Evolutionary conservation across 768 basidiomycete species (phyloP).

Genomic region (Russula virescens): DNA sequence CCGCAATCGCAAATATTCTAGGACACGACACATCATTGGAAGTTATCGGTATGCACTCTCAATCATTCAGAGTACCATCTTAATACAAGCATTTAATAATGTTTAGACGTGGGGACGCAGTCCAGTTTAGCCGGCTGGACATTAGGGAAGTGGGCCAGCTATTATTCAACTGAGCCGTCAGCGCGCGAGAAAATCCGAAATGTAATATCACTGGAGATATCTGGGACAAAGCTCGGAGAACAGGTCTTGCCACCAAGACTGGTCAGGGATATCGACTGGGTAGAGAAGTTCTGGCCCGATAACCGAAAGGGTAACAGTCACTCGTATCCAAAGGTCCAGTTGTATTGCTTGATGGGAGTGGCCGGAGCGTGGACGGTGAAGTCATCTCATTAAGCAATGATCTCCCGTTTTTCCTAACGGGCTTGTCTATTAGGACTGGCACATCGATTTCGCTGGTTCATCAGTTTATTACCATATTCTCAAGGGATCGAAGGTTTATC

Average conservation of each 20-base stretch:
- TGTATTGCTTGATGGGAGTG: conserved; percentile 97
- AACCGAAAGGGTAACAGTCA: conserved; percentile 64
- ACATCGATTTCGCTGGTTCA: conserved; percentile 95
- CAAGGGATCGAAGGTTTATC: conserved; percentile 68
- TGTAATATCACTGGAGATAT: conserved; percentile 93
- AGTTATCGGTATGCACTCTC: conserved; percentile 68
- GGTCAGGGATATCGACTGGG: conserved; percentile 92
- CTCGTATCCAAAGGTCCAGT: conserved; percentile 85
- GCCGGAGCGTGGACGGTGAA: conserved; percentile 89
- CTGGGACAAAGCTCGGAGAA: conserved; percentile 75
- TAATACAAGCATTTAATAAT: conserved; percentile 9
- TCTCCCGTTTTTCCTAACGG: conserved; percentile 6
- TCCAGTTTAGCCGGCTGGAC: conserved; percentile 85
- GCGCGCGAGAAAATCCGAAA: conserved; percentile 85
- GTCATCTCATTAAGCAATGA: conserved; percentile 16
- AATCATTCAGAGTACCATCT: neutral
- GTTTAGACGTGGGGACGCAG: conserved; percentile 80
- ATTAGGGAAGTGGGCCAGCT: conserved; percentile 84
- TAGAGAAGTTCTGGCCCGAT: conserved; percentile 90
- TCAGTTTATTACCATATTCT: conserved; percentile 98
- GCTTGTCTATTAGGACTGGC: conserved; percentile 74
- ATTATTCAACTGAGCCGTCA: conserved; percentile 62
- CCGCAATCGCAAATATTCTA: conserved; percentile 73
- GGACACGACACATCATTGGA: conserved; percentile 78
- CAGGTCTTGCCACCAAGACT: conserved; percentile 77